Conservation (phyloP, 1,284 basidiomycete species). For the Athelia sp. region DNA sequence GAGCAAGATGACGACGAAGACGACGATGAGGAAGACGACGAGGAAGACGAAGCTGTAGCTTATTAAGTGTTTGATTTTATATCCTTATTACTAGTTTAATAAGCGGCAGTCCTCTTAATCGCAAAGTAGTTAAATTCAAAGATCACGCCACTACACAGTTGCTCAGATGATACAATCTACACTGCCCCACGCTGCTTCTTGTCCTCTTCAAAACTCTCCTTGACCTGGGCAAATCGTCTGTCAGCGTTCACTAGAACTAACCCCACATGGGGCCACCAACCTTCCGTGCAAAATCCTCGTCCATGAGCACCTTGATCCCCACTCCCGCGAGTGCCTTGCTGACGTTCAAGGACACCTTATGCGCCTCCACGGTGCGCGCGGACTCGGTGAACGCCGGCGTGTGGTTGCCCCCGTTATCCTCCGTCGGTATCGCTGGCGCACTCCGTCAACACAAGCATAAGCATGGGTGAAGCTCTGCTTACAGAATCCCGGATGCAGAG, state of each 20-base stretch:
- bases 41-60: too few species aligned
- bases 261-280: slow-evolving; percentile 9
- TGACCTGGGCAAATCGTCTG: slow-evolving; percentile 22
- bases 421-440: slow-evolving; percentile 46
- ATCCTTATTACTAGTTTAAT: too few species aligned
- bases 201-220: slow-evolving; percentile 33
- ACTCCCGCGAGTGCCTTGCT: slow-evolving; percentile 56
- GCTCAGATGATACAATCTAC: too few species aligned
- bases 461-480: slow-evolving; percentile 5
- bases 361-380: slow-evolving; percentile 49
- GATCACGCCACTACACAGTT: too few species aligned
- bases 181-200: slow-evolving; percentile 7
- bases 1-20: background rate
- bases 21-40: background rate
- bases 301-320: slow-evolving; percentile 52
- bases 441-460: slow-evolving; percentile 1
- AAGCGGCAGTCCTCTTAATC: too few species aligned
- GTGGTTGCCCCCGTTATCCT: slow-evolving; percentile 58
- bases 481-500: slow-evolving; percentile 48
- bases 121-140: too few species aligned
- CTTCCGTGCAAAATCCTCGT: slow-evolving; percentile 40
- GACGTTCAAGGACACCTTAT: slow-evolving; percentile 49
- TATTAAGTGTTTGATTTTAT: too few species aligned
- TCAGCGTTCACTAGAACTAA: background rate
- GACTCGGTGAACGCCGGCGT: slow-evolving; percentile 52